These are phyloP conservation scores for Rhododendron henanense DNA, from an alignment of 148 eudicot genomes.

Conservation along the genomic window DNA sequence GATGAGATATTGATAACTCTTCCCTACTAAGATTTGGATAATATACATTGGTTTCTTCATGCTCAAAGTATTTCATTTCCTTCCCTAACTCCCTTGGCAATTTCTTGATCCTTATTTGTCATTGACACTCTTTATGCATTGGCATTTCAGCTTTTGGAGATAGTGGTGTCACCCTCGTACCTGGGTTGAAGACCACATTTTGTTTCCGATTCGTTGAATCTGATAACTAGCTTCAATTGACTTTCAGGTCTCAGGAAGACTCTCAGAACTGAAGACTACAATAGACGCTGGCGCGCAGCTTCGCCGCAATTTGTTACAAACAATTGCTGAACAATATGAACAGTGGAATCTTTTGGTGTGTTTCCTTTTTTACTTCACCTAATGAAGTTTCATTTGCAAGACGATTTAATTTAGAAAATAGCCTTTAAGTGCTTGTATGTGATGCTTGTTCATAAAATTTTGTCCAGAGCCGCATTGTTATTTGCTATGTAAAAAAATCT, in stretches of 20 bases:
- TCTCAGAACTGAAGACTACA: conserved; percentile 80
- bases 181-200: not conserved
- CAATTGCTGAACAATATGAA: conserved; percentile 76
- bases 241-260: conserved; percentile 72
- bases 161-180: not conserved
- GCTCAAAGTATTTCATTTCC: not conserved
- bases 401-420: not conserved
- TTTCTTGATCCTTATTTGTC: not conserved
- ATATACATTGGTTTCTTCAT: not conserved
- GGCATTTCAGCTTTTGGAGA: not conserved
- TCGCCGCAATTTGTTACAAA: conserved; percentile 65
- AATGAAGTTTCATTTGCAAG: conserved; percentile 3
- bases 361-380: not conserved
- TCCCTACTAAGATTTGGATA: not conserved
- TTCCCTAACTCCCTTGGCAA: not conserved
- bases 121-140: not conserved
- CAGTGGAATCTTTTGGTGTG: conserved; percentile 83
- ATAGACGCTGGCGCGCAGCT: conserved; percentile 76
- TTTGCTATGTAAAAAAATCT: not conserved
- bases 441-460: not conserved
- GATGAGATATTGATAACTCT: not conserved
- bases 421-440: not conserved
- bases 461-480: not conserved
- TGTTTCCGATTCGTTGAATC: not conserved
- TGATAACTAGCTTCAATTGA: not conserved